Evolutionary conservation across 1,139 yeast genomes (phyloP).

Genomic region (Zygosaccharomyces sapae): DNA sequence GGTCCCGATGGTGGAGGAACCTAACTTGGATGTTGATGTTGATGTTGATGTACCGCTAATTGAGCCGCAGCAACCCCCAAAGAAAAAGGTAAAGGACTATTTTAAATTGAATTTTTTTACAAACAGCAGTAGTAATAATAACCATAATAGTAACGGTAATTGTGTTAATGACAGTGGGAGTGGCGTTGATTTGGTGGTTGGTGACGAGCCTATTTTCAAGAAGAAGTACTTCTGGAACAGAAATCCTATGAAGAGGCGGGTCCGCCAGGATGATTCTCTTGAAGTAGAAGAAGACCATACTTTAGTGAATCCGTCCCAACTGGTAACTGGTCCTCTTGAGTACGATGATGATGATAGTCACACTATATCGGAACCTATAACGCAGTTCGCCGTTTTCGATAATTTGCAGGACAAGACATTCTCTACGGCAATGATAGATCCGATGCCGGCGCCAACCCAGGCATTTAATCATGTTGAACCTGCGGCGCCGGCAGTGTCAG

Average conservation of each 20-base stretch:
- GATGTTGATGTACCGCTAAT: conserved; percentile 2
- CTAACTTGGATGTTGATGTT: no score
- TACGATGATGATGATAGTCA: conserved; percentile 10
- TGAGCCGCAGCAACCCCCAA: conserved; percentile 9
- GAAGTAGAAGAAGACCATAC: conserved; percentile 4
- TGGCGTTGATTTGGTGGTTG: conserved; percentile 2
- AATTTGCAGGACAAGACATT: not conserved
- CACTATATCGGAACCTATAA: conserved; percentile 13
- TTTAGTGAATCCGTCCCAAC: conserved; percentile 12
- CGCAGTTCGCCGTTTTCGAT: conserved; percentile 12
- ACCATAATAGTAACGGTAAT: conserved; percentile 4
- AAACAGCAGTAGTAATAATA: conserved; percentile 5
- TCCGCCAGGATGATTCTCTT: not conserved
- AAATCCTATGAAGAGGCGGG: conserved; percentile 17
- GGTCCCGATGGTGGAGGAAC: conserved; percentile 1
- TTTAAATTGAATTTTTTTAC: conserved; percentile 21
- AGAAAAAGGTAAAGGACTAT: conserved; percentile 21
- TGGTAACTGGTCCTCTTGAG: conserved; percentile 6
- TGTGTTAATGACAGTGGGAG: conserved; percentile 3
- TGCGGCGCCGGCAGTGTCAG: not conserved
- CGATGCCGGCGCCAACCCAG: not conserved
- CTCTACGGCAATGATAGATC: not conserved
- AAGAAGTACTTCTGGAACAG: conserved; percentile 25
- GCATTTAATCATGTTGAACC: not conserved
- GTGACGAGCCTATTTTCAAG: conserved; percentile 18